These are phyloP conservation scores for Pistacia integerrima DNA, from an alignment of 345 rosid genomes.

Conservation along the genomic window DNA sequence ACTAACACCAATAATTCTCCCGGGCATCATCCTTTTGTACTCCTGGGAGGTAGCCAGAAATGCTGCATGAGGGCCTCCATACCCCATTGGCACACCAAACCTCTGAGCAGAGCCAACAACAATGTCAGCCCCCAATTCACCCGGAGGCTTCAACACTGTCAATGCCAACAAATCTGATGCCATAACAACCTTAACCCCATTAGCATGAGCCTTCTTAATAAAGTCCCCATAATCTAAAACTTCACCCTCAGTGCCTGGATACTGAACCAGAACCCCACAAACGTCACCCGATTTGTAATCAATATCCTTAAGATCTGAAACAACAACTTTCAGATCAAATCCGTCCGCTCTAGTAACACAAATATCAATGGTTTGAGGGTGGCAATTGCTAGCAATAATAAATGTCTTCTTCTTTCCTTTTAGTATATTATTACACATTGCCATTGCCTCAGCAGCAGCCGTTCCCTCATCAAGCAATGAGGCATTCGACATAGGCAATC, in stretches of 20 bases:
- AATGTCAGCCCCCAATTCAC: conserved; percentile 92
- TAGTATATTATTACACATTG: conserved; percentile 89
- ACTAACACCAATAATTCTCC: conserved; percentile 93
- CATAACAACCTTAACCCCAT: conserved; percentile 97
- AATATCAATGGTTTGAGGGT: conserved; percentile 92
- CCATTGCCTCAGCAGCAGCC: conserved; percentile 99
- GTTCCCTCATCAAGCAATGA: conserved; percentile 96
- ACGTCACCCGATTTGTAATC: conserved; percentile 82
- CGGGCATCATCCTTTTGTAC: conserved; percentile 99
- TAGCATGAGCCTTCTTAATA: conserved; percentile 84
- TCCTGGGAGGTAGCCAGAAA: conserved; percentile 97
- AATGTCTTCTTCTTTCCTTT: conserved; percentile 96
- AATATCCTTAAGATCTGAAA: conserved; percentile 73
- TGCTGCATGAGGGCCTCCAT: conserved; percentile 98
- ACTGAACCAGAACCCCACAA: conserved; percentile 97
- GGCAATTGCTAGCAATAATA: conserved; percentile 80
- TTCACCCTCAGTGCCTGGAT: conserved; percentile 96
- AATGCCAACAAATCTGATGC: conserved; percentile 90
- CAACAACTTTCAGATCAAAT: conserved; percentile 73
- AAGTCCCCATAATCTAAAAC: conserved; percentile 86
- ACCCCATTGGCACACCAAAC: conserved; percentile 98
- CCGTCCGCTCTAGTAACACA: conserved; percentile 94
- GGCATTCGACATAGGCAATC: conserved; percentile 94
- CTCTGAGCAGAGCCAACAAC: conserved; percentile 97
- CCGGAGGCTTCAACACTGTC: conserved; percentile 94